A percentile compares a stretch with the other conserved stretches of the same genome.
Evolutionary conservation across 169 alveolate species (phyloP).

Genomic region (Fabrea salina): DNA sequence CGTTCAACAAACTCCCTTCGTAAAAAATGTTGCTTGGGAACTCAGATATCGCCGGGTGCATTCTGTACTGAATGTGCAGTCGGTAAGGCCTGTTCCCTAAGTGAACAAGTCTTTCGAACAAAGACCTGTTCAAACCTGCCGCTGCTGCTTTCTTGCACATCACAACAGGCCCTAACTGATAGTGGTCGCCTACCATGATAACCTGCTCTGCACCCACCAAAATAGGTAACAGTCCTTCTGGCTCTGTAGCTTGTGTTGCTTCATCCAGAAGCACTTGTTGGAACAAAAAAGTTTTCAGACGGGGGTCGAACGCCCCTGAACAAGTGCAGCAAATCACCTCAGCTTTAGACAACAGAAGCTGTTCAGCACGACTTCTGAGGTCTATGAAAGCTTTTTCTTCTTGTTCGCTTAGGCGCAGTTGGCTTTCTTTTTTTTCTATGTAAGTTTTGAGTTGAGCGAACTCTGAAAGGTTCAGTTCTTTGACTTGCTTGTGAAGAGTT

Average conservation of each 20-base stretch:
- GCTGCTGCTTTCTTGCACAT: constrained; percentile 92
- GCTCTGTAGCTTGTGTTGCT: constrained; percentile 95
- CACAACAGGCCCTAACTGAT: constrained; percentile 95
- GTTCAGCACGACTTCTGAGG: constrained; percentile 84
- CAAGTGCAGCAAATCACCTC: constrained; percentile 85
- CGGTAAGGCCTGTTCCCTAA: constrained; percentile 80
- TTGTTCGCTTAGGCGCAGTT: constrained; percentile 78
- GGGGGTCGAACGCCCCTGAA: constrained; percentile 91
- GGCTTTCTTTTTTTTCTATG: constrained; percentile 71
- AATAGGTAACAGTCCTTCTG: constrained; percentile 92
- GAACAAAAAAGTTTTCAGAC: constrained; percentile 86
- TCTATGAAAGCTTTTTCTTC: constrained; percentile 83
- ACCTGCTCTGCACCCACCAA: constrained; percentile 89
- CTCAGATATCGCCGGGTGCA: constrained; percentile 94
- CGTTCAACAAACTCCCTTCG: constrained; percentile 92
- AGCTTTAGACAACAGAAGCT: constrained; percentile 66
- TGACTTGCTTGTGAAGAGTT: constrained; percentile 86
- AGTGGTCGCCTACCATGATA: constrained; percentile 94
- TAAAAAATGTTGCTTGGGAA: constrained; percentile 93
- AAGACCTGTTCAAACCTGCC: constrained; percentile 86
- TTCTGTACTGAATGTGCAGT: constrained; percentile 93
- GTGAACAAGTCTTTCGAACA: constrained; percentile 89
- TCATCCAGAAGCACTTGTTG: constrained; percentile 93
- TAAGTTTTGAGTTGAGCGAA: constrained; percentile 62
- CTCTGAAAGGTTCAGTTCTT: constrained; percentile 61